These are phyloP conservation scores for Podila verticillata DNA, from an alignment of 192 early-diverging fungal genomes.

Conservation along the genomic window DNA sequence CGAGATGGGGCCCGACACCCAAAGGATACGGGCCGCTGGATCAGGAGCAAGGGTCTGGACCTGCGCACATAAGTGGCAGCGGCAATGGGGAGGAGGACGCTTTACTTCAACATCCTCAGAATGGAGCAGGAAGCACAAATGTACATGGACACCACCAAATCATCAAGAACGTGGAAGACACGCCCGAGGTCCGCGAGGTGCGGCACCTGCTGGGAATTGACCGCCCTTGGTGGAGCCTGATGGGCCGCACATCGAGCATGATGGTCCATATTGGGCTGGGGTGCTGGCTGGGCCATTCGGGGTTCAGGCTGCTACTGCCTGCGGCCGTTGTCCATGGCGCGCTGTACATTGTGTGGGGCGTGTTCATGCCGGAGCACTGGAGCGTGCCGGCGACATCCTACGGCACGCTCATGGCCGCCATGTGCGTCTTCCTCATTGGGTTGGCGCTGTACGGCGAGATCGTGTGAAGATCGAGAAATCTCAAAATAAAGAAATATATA, in stretches of 20 bases:
- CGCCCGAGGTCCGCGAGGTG: slow-evolving; percentile 9
- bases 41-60: not conserved
- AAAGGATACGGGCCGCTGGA: not conserved
- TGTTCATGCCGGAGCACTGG: slow-evolving; percentile 40
- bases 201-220: slow-evolving; percentile 43
- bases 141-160: not conserved
- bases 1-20: slow-evolving; percentile 1
- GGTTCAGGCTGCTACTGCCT: slow-evolving; percentile 25
- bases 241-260: slow-evolving; percentile 54
- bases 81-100: not conserved
- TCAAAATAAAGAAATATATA: not conserved
- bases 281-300: slow-evolving; percentile 38
- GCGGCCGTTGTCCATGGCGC: slow-evolving; percentile 41
- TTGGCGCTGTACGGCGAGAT: slow-evolving; percentile 52
- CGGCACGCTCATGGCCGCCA: slow-evolving; percentile 39
- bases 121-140: not conserved
- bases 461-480: not conserved
- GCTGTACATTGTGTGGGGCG: slow-evolving; percentile 48
- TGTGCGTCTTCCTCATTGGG: slow-evolving; percentile 48
- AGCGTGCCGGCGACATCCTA: slow-evolving; percentile 53
- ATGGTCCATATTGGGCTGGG: slow-evolving; percentile 54
- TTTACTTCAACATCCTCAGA: not conserved
- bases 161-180: not conserved
- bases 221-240: slow-evolving; percentile 56
- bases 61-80: not conserved